Conservation (phyloP, 2,329 filamentous ascomycete genomes). For the Trichoderma asperellum region DNA sequence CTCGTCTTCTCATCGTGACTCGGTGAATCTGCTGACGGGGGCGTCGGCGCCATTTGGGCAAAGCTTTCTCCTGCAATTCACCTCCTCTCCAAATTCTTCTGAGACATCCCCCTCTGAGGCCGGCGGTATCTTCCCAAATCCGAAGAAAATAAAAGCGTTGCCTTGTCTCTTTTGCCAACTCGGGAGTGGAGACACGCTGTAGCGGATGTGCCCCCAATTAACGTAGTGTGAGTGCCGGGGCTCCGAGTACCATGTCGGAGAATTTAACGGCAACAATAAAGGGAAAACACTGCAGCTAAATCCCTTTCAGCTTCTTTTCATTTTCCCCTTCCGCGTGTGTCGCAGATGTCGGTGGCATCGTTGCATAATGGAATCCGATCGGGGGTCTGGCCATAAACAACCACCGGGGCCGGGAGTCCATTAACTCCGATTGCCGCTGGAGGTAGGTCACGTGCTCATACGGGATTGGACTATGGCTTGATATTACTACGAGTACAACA, state of each 20-base stretch:
- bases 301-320: background rate
- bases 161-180: background rate
- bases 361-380: conserved; percentile 5
- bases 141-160: background rate
- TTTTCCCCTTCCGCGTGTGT: background rate
- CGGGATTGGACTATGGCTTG: background rate
- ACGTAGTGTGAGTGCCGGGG: background rate
- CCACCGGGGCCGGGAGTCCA: conserved; percentile 2
- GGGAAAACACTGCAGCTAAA: background rate
- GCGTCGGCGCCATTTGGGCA: conserved; percentile 38
- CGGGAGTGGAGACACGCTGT: background rate
- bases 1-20: conserved; percentile 40
- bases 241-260: background rate
- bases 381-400: conserved; percentile 1
- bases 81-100: background rate
- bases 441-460: conserved; percentile 4
- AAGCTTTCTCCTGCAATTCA: background rate
- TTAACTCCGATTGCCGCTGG: conserved; percentile 8
- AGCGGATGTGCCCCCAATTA: background rate
- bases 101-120: background rate
- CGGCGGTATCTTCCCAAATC: background rate
- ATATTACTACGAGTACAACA: background rate
- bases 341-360: conserved; percentile 6
- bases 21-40: conserved; percentile 36
- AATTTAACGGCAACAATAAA: background rate